phyloP scores from a whole-genome alignment of 192 early-diverging fungal genomes.

The Backusella morwellensis region DNA sequence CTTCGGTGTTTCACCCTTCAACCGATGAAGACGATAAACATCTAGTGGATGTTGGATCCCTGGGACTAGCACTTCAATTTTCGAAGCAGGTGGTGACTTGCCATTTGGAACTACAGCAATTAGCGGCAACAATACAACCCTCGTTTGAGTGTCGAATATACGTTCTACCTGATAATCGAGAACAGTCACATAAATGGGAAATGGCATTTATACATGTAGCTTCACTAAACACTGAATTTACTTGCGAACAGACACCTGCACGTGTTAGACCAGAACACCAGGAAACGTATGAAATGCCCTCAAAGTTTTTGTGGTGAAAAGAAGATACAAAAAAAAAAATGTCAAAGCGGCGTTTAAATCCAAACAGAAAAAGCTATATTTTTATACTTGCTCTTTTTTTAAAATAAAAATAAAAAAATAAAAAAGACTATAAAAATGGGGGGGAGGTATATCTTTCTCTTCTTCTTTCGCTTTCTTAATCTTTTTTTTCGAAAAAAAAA shows the following conservation, averaged over 20 bases:
- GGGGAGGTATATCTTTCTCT: neutral
- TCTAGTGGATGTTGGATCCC: conserved; percentile 28
- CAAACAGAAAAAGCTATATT: neutral
- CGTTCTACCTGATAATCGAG: conserved; percentile 25
- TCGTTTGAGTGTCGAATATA: conserved; percentile 27
- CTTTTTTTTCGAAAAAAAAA: neutral
- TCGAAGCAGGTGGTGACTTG: neutral
- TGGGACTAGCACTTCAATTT: conserved; percentile 33
- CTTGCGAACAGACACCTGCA: neutral
- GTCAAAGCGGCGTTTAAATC: neutral
- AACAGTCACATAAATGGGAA: conserved; percentile 24
- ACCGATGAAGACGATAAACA: conserved; percentile 26
- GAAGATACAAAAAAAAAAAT: neutral
- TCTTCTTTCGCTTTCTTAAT: neutral
- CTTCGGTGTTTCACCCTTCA: conserved; percentile 25
- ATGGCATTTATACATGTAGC: conserved; percentile 15
- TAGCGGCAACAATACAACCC: neutral
- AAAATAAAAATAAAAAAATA: neutral
- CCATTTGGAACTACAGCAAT: neutral
- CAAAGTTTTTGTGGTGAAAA: neutral
- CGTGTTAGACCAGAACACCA: neutral
- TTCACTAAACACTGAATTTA: conserved; percentile 17
- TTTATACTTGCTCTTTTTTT: neutral
- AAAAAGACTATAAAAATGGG: neutral
- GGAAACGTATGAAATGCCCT: neutral